phyloP scores from a whole-genome alignment of 345 rosid species.

The Citrus sp. region DNA sequence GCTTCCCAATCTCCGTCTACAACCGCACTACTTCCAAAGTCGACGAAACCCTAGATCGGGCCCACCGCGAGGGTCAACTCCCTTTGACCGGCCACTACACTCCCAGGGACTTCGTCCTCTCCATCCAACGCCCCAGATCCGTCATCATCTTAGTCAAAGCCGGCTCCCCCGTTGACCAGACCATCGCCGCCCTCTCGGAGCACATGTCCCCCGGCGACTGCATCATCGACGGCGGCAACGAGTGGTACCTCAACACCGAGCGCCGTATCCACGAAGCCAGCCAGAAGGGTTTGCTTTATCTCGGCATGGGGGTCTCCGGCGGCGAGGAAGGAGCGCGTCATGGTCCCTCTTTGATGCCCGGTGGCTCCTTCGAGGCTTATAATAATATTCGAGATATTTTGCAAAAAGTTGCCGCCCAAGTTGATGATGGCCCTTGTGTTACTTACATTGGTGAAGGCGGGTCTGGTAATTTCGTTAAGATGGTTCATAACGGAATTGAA shows the following conservation, averaged over 20 bases:
- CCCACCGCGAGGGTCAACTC: constrained; percentile 62
- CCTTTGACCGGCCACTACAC: constrained; percentile 73
- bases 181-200: constrained; percentile 71
- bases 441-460: constrained; percentile 95
- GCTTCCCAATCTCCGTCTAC: constrained; percentile 93
- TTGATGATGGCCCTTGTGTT: constrained; percentile 97
- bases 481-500: constrained; percentile 99
- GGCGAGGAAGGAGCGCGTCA: constrained; percentile 95
- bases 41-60: constrained; percentile 82
- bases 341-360: constrained; percentile 96
- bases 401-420: constrained; percentile 86
- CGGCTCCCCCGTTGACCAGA: constrained; percentile 91
- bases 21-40: constrained; percentile 85
- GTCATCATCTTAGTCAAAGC: constrained; percentile 94
- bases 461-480: constrained; percentile 94
- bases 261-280: constrained; percentile 65
- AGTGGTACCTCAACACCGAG: constrained; percentile 94
- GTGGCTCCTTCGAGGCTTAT: constrained; percentile 80
- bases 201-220: constrained; percentile 81
- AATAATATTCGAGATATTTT: constrained; percentile 64
- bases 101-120: constrained; percentile 88
- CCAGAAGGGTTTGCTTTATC: constrained; percentile 59
- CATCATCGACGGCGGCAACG: constrained; percentile 95
- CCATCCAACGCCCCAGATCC: constrained; percentile 82
- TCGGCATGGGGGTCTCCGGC: constrained; percentile 97